phyloP scores from a whole-genome alignment of 148 eudicot species.

The Diospyros kaki region DNA sequence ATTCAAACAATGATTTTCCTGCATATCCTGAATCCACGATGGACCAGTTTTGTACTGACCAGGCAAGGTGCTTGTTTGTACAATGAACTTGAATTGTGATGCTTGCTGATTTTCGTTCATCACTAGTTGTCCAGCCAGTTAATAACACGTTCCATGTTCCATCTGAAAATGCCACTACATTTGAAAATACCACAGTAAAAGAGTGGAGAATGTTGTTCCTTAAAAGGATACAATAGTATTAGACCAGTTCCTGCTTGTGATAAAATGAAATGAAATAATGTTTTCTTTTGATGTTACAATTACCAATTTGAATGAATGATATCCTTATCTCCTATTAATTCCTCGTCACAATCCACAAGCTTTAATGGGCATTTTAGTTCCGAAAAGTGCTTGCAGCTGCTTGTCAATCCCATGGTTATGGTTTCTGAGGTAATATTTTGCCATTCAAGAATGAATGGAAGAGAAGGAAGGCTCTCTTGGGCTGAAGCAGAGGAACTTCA shows the following conservation, averaged over 20 bases:
- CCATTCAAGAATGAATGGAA: slow-evolving; percentile 39
- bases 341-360: neutral
- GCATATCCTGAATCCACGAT: neutral
- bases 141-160: no score
- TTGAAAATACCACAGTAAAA: neutral
- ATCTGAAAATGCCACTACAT: no score
- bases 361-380: slow-evolving; percentile 3
- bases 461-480: slow-evolving; percentile 36
- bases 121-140: no score
- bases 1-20: slow-evolving; percentile 29
- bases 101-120: neutral
- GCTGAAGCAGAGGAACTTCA: slow-evolving; percentile 50
- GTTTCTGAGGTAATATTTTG: slow-evolving; percentile 26
- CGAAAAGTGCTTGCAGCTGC: neutral
- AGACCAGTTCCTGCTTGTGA: no score
- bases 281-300: neutral
- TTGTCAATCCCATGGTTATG: neutral
- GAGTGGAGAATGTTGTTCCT: no score
- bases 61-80: neutral
- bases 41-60: slow-evolving; percentile 22
- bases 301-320: slow-evolving; percentile 17
- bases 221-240: no score
- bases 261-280: no score
- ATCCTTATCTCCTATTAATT: slow-evolving; percentile 9
- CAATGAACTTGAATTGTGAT: no score